phyloP scores from a whole-genome alignment of 257 asterid genomes.

The Salvia hispanica region DNA sequence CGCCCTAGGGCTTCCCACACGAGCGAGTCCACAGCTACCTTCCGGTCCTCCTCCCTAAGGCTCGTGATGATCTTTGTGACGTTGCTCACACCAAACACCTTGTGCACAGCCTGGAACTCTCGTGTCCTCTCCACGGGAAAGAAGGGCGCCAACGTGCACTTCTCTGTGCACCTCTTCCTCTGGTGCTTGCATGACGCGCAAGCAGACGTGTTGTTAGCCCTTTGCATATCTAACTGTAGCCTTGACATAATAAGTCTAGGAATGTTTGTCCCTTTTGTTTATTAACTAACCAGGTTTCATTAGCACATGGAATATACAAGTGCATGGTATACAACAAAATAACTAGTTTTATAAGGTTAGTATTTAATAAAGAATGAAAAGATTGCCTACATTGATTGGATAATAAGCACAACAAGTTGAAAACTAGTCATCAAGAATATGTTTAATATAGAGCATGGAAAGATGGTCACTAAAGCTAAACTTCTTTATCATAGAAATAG shows the following conservation, averaged over 20 bases:
- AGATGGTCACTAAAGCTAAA: constrained; percentile 41
- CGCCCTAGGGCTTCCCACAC: constrained; percentile 84
- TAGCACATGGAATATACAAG: constrained; percentile 28
- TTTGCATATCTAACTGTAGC: constrained; percentile 38
- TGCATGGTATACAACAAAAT: not conserved
- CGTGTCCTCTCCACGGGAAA: constrained; percentile 57
- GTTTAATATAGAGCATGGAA: constrained; percentile 45
- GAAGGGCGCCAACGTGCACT: constrained; percentile 68
- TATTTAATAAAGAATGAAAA: constrained; percentile 43
- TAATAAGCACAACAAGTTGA: constrained; percentile 32
- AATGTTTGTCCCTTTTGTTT: not conserved
- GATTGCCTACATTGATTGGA: constrained; percentile 42
- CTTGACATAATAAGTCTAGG: not conserved
- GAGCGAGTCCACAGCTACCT: constrained; percentile 61
- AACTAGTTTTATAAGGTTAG: constrained; percentile 25
- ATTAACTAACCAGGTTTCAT: not conserved
- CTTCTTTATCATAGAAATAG: not conserved
- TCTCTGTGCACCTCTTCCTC: constrained; percentile 75
- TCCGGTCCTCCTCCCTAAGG: constrained; percentile 55
- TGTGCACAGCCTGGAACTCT: constrained; percentile 81
- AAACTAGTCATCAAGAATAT: constrained; percentile 34
- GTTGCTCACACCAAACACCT: constrained; percentile 83
- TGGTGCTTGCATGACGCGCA: constrained; percentile 99
- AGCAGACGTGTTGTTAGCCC: constrained; percentile 47
- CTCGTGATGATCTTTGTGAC: constrained; percentile 51